phyloP scores from a whole-genome alignment of 805 yeast genomes.

The Metschnikowia baotianmanensis region DNA sequence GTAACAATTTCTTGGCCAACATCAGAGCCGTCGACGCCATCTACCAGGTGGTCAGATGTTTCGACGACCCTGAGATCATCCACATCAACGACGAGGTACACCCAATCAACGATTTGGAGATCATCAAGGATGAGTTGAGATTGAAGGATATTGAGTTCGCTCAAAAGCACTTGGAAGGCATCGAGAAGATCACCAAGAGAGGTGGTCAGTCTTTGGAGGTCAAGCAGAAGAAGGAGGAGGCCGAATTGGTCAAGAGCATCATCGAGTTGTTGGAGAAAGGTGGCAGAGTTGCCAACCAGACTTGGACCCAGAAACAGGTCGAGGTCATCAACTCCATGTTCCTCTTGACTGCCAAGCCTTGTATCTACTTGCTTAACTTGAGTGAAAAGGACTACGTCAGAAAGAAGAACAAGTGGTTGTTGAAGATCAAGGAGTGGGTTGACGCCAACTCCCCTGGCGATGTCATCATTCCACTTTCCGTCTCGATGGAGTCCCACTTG shows the following conservation, averaged over 20 bases:
- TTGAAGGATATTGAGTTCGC: conserved; percentile 96
- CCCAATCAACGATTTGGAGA: conserved; percentile 92
- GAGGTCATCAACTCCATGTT: conserved; percentile 84
- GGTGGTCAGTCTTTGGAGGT: conserved; percentile 90
- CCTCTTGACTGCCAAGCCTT: conserved; percentile 91
- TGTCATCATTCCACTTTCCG: conserved; percentile 87
- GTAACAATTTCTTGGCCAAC: conserved; percentile 69
- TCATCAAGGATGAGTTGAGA: conserved; percentile 87
- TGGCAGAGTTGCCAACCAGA: conserved; percentile 80
- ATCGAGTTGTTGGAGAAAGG: conserved; percentile 79
- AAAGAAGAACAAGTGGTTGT: conserved; percentile 83
- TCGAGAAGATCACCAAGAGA: conserved; percentile 76
- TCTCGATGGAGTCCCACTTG: conserved; percentile 69
- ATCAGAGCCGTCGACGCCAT: conserved; percentile 71
- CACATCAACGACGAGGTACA: conserved; percentile 87
- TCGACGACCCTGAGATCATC: conserved; percentile 95
- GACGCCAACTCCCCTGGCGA: conserved; percentile 81
- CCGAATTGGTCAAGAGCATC: conserved; percentile 68
- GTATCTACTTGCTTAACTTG: conserved; percentile 87
- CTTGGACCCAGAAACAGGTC: conserved; percentile 89
- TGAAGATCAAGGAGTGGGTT: conserved; percentile 87
- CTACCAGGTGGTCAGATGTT: conserved; percentile 59
- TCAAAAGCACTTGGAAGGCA: conserved; percentile 72
- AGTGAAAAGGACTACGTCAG: conserved; percentile 85
- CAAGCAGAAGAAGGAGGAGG: conserved; percentile 85